A percentile compares a stretch with the other conserved stretches of the same genome.
phyloP scores from a whole-genome alignment of 129 eudicot species.

The Smallanthus sonchifolius region DNA sequence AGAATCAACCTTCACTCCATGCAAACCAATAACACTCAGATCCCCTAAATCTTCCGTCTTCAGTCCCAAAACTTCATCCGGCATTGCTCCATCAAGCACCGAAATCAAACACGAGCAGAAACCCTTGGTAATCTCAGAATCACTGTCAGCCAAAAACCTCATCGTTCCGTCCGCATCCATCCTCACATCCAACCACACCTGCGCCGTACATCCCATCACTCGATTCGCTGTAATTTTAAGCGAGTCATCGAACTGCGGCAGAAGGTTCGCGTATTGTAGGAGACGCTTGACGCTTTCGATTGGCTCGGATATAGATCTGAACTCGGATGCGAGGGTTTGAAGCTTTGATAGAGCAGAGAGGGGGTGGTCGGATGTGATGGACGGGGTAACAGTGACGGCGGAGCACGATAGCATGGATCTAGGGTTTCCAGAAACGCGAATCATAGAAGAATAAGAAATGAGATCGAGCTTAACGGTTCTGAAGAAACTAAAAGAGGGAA shows the following conservation, averaged over 20 bases:
- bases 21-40: slow-evolving; percentile 50
- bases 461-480: slow-evolving; percentile 16
- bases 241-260: slow-evolving; percentile 38
- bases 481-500: slow-evolving; percentile 2
- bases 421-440: background rate
- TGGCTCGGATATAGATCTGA: slow-evolving; percentile 47
- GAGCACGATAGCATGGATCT: slow-evolving; percentile 26
- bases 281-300: slow-evolving; percentile 65
- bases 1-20: slow-evolving; percentile 36
- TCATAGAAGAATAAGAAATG: background rate
- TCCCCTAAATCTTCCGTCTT: slow-evolving; percentile 68
- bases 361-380: slow-evolving; percentile 27
- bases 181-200: slow-evolving; percentile 72
- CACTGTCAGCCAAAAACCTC: slow-evolving; percentile 75
- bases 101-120: slow-evolving; percentile 69
- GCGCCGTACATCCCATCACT: slow-evolving; percentile 94
- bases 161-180: slow-evolving; percentile 45
- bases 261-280: slow-evolving; percentile 39
- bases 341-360: slow-evolving; percentile 38
- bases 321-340: slow-evolving; percentile 43
- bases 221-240: slow-evolving; percentile 42
- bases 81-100: slow-evolving; percentile 68
- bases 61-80: slow-evolving; percentile 78
- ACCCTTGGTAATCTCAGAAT: slow-evolving; percentile 81
- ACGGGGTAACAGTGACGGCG: slow-evolving; percentile 39